These are phyloP conservation scores for Endotrypanum monterogeii DNA, from an alignment of 208 protist genomes.

Conservation along the genomic window DNA sequence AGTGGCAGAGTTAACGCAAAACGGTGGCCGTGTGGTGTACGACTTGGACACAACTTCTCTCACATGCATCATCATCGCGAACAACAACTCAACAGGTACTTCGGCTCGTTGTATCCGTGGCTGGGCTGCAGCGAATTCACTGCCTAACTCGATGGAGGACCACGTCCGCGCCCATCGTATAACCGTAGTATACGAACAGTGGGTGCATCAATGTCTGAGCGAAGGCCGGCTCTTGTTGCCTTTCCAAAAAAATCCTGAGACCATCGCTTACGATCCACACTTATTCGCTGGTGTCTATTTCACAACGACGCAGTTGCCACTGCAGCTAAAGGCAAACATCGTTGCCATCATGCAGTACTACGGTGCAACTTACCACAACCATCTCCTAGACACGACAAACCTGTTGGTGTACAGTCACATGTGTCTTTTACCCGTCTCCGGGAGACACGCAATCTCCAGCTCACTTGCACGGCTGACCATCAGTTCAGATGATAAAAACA, in stretches of 20 bases:
- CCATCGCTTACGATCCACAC: slow-evolving; percentile 57
- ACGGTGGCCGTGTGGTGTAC: slow-evolving; percentile 49
- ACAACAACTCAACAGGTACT: slow-evolving; percentile 6
- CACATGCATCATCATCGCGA: slow-evolving; percentile 40
- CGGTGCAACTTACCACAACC: slow-evolving; percentile 62
- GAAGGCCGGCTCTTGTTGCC: slow-evolving; percentile 9
- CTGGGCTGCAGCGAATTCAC: slow-evolving; percentile 9
- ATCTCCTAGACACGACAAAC: slow-evolving; percentile 54
- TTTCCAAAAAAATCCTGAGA: slow-evolving; percentile 12
- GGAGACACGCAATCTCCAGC: neutral
- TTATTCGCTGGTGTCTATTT: slow-evolving; percentile 55
- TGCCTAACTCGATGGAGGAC: slow-evolving; percentile 2
- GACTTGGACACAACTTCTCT: slow-evolving; percentile 14
- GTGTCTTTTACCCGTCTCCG: neutral
- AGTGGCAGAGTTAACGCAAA: slow-evolving; percentile 30
- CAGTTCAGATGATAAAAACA: neutral
- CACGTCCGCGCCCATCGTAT: slow-evolving; percentile 44
- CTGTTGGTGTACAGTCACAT: slow-evolving; percentile 51
- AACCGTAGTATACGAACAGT: slow-evolving; percentile 54
- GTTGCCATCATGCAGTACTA: slow-evolving; percentile 70
- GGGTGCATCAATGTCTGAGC: slow-evolving; percentile 46
- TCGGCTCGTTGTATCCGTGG: neutral
- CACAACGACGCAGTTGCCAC: slow-evolving; percentile 65
- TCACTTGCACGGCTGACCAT: neutral
- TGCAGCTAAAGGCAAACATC: slow-evolving; percentile 55